These are phyloP conservation scores for Pulicaria dysenterica DNA, from an alignment of 129 eudicot genomes.

Conservation along the genomic window DNA sequence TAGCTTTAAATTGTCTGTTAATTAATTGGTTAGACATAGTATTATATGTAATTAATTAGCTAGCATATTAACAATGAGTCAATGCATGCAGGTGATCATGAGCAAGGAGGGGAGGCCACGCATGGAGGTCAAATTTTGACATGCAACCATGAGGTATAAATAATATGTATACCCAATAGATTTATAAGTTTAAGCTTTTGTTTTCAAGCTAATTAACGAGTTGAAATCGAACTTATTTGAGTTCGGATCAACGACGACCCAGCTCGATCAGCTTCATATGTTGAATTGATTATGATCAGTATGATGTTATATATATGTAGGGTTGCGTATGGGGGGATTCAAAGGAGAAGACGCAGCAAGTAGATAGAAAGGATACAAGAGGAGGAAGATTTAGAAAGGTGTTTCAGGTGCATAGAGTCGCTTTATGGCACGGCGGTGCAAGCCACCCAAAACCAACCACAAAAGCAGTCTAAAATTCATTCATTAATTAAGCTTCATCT, in stretches of 20 bases:
- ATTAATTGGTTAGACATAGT: neutral
- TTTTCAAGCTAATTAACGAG: too few species aligned
- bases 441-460: constrained; percentile 26
- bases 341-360: neutral
- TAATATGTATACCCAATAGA: too few species aligned
- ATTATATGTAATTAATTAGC: neutral
- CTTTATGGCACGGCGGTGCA: constrained; percentile 28
- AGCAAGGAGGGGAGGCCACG: constrained; percentile 7
- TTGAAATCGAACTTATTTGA: too few species aligned
- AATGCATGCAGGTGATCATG: constrained; percentile 27
- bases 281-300: neutral
- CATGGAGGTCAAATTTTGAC: constrained; percentile 15
- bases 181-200: too few species aligned
- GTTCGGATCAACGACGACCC: too few species aligned
- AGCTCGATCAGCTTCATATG: neutral
- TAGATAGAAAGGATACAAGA: constrained; percentile 23
- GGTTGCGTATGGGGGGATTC: constrained; percentile 18
- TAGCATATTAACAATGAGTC: neutral
- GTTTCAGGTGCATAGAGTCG: constrained; percentile 37
- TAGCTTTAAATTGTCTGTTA: too few species aligned
- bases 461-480: neutral
- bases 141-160: constrained; percentile 28
- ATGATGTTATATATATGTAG: constrained; percentile 16
- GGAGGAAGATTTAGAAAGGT: constrained; percentile 38
- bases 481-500: too few species aligned